Evolutionary conservation across 2,329 filamentous ascomycete species (phyloP).

Genomic region (Phaeoacremonium minimum): DNA sequence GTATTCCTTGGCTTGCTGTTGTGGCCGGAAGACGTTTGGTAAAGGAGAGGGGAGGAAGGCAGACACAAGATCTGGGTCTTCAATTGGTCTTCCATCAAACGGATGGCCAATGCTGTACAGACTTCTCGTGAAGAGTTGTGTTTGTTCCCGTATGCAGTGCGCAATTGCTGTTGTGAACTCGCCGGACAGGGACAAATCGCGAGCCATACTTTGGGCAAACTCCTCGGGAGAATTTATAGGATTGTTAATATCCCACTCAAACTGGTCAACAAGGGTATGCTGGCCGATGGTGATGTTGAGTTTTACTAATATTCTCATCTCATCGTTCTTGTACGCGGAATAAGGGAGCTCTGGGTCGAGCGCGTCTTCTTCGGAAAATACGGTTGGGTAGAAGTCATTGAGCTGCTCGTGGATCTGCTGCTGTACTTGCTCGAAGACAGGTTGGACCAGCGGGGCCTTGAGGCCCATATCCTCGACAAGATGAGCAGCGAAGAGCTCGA

Average conservation of each 20-base stretch:
- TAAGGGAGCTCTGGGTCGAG: constrained; percentile 89
- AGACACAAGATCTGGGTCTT: constrained; percentile 82
- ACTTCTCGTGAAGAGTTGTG: constrained; percentile 89
- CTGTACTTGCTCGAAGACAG: constrained; percentile 56
- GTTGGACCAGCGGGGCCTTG: constrained; percentile 65
- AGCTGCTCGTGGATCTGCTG: constrained; percentile 83
- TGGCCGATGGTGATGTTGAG: constrained; percentile 96
- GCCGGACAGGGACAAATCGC: constrained; percentile 84
- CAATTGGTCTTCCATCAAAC: constrained; percentile 89
- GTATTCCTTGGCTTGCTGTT: constrained; percentile 91
- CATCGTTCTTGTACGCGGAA: constrained; percentile 94
- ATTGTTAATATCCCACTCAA: constrained; percentile 99
- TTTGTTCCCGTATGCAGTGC: constrained; percentile 94
- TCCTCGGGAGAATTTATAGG: constrained; percentile 90
- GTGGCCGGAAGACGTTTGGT: constrained; percentile 77
- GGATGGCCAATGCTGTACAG: constrained; percentile 90
- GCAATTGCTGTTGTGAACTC: constrained; percentile 98
- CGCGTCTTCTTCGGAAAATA: constrained; percentile 84
- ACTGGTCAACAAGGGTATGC: constrained; percentile 91
- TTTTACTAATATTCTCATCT: constrained; percentile 95
- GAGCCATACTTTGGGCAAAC: constrained; percentile 84
- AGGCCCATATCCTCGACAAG: constrained; percentile 87
- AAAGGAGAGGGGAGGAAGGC: constrained; percentile 85
- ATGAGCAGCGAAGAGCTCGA: constrained; percentile 81
- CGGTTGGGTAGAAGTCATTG: constrained; percentile 87